Percentiles rank a stretch among this genome's conserved stretches.
phyloP scores from a whole-genome alignment of 1,284 basidiomycete species.

The Fistulinella staudtii region DNA sequence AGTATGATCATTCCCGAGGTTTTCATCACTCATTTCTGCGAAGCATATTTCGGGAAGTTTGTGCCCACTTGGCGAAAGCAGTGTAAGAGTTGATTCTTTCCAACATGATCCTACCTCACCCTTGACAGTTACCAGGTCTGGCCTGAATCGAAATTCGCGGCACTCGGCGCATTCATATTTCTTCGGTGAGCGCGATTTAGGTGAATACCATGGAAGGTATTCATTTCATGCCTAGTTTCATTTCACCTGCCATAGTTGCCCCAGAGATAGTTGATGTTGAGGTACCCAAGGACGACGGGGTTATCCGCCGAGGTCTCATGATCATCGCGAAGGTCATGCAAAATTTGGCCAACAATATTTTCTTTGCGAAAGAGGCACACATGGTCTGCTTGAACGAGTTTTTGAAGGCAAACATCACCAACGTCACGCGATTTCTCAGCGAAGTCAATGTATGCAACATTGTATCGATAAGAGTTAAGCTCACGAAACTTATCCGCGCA shows the following conservation, averaged over 20 bases:
- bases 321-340: slow-evolving; percentile 89
- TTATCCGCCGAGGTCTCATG: slow-evolving; percentile 74
- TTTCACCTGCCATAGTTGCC: slow-evolving; percentile 82
- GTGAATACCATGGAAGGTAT: neutral
- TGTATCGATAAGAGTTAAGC: neutral
- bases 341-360: slow-evolving; percentile 89
- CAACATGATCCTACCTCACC: slow-evolving; percentile 14
- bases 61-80: slow-evolving; percentile 75
- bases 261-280: slow-evolving; percentile 85
- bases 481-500: slow-evolving; percentile 26
- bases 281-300: slow-evolving; percentile 57
- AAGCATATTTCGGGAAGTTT: slow-evolving; percentile 86
- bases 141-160: slow-evolving; percentile 82
- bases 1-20: slow-evolving; percentile 28
- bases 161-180: slow-evolving; percentile 90
- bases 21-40: slow-evolving; percentile 6
- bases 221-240: slow-evolving; percentile 49
- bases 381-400: slow-evolving; percentile 82
- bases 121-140: slow-evolving; percentile 51
- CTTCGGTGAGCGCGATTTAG: slow-evolving; percentile 50
- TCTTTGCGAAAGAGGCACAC: slow-evolving; percentile 85
- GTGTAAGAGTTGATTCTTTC: slow-evolving; percentile 53
- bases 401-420: slow-evolving; percentile 71
- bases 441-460: slow-evolving; percentile 64
- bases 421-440: slow-evolving; percentile 79